Evolutionary conservation across 192 early-diverging fungal species (phyloP).

Genomic region (Podila clonocystis): DNA sequence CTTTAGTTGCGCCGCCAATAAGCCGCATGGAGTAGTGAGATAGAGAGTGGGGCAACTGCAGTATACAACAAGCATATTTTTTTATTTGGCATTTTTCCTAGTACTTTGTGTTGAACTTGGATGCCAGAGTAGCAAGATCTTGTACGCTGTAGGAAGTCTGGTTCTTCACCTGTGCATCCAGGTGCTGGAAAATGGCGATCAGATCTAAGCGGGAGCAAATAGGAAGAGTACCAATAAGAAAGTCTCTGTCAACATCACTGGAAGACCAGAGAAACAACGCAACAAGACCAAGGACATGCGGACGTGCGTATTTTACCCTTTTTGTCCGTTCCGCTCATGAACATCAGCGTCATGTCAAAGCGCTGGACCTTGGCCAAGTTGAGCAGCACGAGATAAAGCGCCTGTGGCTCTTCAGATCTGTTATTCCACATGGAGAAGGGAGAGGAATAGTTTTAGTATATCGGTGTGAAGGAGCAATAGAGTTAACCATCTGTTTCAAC

Average conservation of each 20-base stretch:
- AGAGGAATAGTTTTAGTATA: background rate
- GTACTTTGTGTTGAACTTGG: constrained; percentile 35
- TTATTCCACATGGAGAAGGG: background rate
- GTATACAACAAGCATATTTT: background rate
- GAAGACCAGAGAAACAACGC: too few species aligned
- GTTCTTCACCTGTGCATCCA: constrained; percentile 1
- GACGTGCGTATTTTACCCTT: constrained; percentile 9
- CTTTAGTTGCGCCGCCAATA: background rate
- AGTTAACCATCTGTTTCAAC: background rate
- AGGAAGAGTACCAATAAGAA: background rate
- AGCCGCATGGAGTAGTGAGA: background rate
- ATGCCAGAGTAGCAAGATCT: constrained; percentile 22
- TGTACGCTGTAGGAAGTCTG: constrained; percentile 13
- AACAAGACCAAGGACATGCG: background rate
- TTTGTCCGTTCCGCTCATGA: constrained; percentile 34
- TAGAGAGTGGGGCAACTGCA: background rate
- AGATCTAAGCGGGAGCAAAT: constrained; percentile 15
- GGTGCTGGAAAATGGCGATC: constrained; percentile 19
- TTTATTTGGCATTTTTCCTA: background rate
- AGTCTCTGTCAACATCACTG: too few species aligned
- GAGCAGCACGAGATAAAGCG: constrained; percentile 12
- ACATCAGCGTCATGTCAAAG: constrained; percentile 42
- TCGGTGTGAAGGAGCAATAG: too few species aligned
- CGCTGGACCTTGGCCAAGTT: constrained; percentile 37
- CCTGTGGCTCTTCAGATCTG: constrained; percentile 30